These are phyloP conservation scores for Rhodocollybia butyracea DNA, from an alignment of 768 basidiomycete species.

Conservation along the genomic window DNA sequence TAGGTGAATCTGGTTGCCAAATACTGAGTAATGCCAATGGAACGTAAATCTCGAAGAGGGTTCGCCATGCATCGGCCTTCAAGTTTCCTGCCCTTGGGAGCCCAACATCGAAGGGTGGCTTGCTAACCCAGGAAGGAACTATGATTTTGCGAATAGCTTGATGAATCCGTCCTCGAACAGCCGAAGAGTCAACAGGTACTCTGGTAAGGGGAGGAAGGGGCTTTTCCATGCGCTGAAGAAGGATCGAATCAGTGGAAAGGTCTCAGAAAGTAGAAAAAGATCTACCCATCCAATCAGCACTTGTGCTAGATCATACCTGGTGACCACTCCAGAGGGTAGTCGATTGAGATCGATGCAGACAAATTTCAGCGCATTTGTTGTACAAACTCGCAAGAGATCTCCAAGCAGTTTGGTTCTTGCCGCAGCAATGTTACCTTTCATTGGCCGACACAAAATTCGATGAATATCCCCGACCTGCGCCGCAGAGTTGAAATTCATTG, in stretches of 20 bases:
- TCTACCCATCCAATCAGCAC: neutral
- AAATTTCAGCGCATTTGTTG: neutral
- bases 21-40: slow-evolving; percentile 20
- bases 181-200: neutral
- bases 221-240: neutral
- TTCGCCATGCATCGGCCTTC: slow-evolving; percentile 24
- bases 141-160: neutral
- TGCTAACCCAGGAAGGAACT: slow-evolving; percentile 1
- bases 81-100: slow-evolving; percentile 15
- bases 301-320: neutral
- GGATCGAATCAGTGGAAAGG: too few species aligned
- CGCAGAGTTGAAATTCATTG: neutral
- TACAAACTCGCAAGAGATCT: neutral
- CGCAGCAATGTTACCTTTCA: neutral
- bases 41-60: slow-evolving; percentile 13
- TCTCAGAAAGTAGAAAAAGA: neutral
- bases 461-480: neutral
- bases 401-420: neutral
- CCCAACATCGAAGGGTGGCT: slow-evolving; percentile 12
- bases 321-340: neutral
- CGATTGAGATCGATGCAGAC: neutral
- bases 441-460: neutral
- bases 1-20: slow-evolving; percentile 11
- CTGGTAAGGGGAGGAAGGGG: neutral
- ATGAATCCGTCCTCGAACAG: neutral